A percentile compares a stretch with the other conserved stretches of the same genome.
Evolutionary conservation across 169 alveolate species (phyloP).

Genomic region (Plasmodium blacklocki): DNA sequence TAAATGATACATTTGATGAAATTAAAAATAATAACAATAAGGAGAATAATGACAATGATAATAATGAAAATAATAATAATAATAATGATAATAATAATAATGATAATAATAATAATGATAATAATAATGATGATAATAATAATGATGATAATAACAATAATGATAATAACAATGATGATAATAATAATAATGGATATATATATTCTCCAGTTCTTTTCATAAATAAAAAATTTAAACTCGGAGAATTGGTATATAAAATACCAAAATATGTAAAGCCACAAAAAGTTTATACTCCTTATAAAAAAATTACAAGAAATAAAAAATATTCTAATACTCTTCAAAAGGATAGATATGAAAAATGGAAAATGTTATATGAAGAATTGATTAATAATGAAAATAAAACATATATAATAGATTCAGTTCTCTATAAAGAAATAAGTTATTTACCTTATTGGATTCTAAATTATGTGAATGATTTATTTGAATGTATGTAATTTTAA

Average conservation of each 20-base stretch:
- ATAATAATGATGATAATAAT: not conserved
- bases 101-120: not conserved
- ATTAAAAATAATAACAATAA: too few species aligned
- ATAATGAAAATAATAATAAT: not conserved
- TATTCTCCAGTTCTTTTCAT: conserved; percentile 45
- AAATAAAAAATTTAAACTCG: conserved; percentile 52
- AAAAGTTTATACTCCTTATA: conserved; percentile 71
- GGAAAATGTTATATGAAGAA: conserved; percentile 46
- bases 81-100: not conserved
- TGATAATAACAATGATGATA: not conserved
- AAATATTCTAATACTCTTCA: conserved; percentile 61
- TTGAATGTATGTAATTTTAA: conserved; percentile 47
- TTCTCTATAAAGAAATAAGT: conserved; percentile 31
- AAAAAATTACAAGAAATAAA: conserved; percentile 53
- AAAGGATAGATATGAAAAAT: conserved; percentile 63
- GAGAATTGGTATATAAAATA: conserved; percentile 62
- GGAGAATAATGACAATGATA: not conserved
- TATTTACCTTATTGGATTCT: conserved; percentile 73
- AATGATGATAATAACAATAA: not conserved
- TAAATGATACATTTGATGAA: too few species aligned
- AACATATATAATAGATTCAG: conserved; percentile 39
- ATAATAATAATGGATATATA: not conserved
- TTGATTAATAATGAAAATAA: conserved; percentile 26
- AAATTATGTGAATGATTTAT: conserved; percentile 66
- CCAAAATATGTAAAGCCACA: conserved; percentile 74